These are phyloP conservation scores for Neofusicoccum cordaticola DNA, from an alignment of 2,329 filamentous ascomycete genomes.

Conservation along the genomic window DNA sequence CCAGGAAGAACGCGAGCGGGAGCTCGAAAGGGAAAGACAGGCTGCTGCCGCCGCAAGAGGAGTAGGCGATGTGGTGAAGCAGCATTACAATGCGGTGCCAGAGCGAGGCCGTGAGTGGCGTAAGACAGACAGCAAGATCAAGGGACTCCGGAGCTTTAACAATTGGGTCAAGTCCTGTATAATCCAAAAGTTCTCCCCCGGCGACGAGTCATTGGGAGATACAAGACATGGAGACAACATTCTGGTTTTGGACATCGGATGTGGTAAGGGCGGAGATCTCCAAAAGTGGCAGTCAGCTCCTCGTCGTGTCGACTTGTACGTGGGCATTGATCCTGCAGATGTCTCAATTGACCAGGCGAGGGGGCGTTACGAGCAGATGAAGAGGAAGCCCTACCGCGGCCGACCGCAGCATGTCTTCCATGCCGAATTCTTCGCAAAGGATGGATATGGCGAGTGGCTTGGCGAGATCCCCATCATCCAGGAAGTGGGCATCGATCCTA, in stretches of 20 bases:
- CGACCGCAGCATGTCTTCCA: constrained; percentile 66
- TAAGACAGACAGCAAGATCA: constrained; percentile 90
- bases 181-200: constrained; percentile 84
- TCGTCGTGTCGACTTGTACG: constrained; percentile 87
- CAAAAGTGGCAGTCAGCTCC: constrained; percentile 95
- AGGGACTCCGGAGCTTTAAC: constrained; percentile 90
- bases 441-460: constrained; percentile 85
- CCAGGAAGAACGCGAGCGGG: constrained; percentile 36
- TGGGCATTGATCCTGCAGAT: constrained; percentile 89
- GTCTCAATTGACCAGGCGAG: constrained; percentile 87
- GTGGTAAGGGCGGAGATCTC: constrained; percentile 92
- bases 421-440: constrained; percentile 83
- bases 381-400: constrained; percentile 52
- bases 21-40: constrained; percentile 45
- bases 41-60: constrained; percentile 27
- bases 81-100: constrained; percentile 95
- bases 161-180: constrained; percentile 99
- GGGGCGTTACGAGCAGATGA: constrained; percentile 76
- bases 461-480: constrained; percentile 77
- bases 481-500: constrained; percentile 82
- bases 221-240: constrained; percentile 51
- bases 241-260: constrained; percentile 88
- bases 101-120: constrained; percentile 93
- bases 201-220: constrained; percentile 32
- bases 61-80: constrained; percentile 80